A percentile compares a stretch with the other conserved stretches of the same genome.
These are phyloP conservation scores for Trichoderma cornu-damae DNA, from an alignment of 2,329 filamentous ascomycete species.

Conservation along the genomic window DNA sequence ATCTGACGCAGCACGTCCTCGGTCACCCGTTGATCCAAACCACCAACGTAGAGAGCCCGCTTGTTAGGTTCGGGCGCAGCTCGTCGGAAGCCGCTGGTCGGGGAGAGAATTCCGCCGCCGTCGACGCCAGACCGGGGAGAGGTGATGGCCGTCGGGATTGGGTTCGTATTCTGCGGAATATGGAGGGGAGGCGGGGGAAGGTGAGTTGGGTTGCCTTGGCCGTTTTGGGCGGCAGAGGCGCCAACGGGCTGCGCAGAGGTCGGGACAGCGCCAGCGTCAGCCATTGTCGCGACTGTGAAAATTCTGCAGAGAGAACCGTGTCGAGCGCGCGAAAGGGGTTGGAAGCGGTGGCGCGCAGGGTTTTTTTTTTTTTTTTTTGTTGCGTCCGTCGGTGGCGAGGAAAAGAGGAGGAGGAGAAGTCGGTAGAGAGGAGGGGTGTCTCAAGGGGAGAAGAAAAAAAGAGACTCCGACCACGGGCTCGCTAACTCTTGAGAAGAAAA, in stretches of 20 bases:
- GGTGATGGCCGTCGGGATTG: constrained; percentile 86
- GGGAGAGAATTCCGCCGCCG: constrained; percentile 68
- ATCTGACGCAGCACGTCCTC: constrained; percentile 96
- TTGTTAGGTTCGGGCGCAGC: constrained; percentile 98
- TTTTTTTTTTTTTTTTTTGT: too few species aligned
- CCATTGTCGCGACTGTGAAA: constrained; percentile 52
- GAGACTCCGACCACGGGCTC: constrained; percentile 11
- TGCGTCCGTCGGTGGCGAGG: constrained; percentile 9
- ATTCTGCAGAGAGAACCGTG: background rate
- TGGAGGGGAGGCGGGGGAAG: constrained; percentile 89
- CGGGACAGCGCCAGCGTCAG: constrained; percentile 64
- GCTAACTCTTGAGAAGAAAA: background rate
- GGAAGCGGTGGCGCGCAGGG: constrained; percentile 7
- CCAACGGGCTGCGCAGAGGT: constrained; percentile 59
- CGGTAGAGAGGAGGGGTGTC: constrained; percentile 17
- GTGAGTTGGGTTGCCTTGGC: constrained; percentile 64
- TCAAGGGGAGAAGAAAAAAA: constrained; percentile 5
- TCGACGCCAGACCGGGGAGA: constrained; percentile 73
- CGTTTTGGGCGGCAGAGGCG: constrained; percentile 67
- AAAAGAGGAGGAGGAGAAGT: constrained; percentile 14
- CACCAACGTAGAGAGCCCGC: constrained; percentile 91
- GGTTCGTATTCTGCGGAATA: constrained; percentile 94
- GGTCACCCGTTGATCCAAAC: constrained; percentile 88
- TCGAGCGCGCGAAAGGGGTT: constrained; percentile 3
- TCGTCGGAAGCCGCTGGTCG: constrained; percentile 79